These are phyloP conservation scores for Echinochloa phyllopogon DNA, from an alignment of 176 grass and related monocot species.

Conservation along the genomic window DNA sequence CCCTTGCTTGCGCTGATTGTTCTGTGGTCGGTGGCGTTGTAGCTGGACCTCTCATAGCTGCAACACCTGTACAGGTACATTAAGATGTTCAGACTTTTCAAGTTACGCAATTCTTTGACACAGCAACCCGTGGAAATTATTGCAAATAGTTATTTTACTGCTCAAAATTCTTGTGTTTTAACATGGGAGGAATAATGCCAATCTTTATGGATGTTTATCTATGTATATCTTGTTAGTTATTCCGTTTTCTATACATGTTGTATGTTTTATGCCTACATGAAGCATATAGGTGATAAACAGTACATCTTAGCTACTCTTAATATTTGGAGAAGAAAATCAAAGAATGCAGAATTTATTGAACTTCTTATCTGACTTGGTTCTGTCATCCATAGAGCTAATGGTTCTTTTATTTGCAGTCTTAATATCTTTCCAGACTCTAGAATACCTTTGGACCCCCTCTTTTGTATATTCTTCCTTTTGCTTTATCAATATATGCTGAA, in stretches of 20 bases:
- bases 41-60: conserved; percentile 52
- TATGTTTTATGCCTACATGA: background rate
- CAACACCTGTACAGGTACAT: conserved; percentile 46
- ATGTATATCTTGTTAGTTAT: background rate
- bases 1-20: conserved; percentile 49
- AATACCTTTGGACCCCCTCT: background rate
- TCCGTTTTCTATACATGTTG: background rate
- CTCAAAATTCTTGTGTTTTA: background rate
- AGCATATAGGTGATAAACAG: background rate
- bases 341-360: background rate
- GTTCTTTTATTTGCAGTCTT: background rate
- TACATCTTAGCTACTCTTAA: background rate
- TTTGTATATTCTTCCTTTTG: background rate
- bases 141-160: background rate
- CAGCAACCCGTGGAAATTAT: background rate
- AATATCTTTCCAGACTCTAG: background rate
- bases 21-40: conserved; percentile 47
- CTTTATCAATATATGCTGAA: background rate
- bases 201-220: background rate
- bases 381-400: background rate
- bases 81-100: background rate
- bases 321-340: background rate
- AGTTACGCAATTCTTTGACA: background rate
- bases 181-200: background rate
- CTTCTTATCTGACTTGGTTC: background rate